phyloP scores from a whole-genome alignment of 768 basidiomycete genomes.

The Clathrus columnatus region DNA sequence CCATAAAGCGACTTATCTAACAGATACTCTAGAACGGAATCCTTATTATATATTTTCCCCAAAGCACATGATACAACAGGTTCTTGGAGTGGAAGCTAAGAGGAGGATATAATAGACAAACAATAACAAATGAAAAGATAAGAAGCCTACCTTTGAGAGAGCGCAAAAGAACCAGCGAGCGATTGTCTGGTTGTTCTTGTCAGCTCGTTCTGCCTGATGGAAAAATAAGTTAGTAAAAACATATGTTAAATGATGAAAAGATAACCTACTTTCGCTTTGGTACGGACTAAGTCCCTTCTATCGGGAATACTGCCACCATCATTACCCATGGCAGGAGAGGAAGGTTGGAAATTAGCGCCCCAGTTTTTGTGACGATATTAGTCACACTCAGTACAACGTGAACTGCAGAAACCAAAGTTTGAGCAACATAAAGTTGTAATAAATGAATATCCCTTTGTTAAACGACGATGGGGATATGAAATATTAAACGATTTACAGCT shows the following conservation, averaged over 20 bases:
- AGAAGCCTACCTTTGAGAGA: constrained; percentile 70
- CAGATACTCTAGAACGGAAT: constrained; percentile 84
- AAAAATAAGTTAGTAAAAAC: constrained; percentile 1
- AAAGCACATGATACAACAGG: constrained; percentile 88
- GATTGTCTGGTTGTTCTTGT: constrained; percentile 81
- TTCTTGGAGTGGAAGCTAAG: constrained; percentile 71
- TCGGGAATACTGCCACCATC: constrained; percentile 79
- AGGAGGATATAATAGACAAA: not conserved
- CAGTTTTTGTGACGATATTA: too few species aligned
- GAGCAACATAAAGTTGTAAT: too few species aligned
- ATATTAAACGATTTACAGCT: too few species aligned
- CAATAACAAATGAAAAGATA: not conserved
- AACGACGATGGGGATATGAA: too few species aligned
- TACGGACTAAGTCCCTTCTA: constrained; percentile 68
- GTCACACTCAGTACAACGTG: too few species aligned
- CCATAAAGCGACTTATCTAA: constrained; percentile 78
- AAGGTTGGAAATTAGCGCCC: not conserved
- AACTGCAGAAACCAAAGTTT: too few species aligned
- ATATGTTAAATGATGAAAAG: not conserved
- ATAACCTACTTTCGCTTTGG: constrained; percentile 52
- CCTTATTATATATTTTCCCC: constrained; percentile 95
- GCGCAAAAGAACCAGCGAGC: constrained; percentile 93
- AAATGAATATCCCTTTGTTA: too few species aligned
- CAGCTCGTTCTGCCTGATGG: constrained; percentile 68
- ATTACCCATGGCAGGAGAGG: constrained; percentile 54